A percentile compares a stretch with the other conserved stretches of the same genome.
Evolutionary conservation across 495 filamentous ascomycete genomes (phyloP).

Genomic region (Penicillium odoratum): DNA sequence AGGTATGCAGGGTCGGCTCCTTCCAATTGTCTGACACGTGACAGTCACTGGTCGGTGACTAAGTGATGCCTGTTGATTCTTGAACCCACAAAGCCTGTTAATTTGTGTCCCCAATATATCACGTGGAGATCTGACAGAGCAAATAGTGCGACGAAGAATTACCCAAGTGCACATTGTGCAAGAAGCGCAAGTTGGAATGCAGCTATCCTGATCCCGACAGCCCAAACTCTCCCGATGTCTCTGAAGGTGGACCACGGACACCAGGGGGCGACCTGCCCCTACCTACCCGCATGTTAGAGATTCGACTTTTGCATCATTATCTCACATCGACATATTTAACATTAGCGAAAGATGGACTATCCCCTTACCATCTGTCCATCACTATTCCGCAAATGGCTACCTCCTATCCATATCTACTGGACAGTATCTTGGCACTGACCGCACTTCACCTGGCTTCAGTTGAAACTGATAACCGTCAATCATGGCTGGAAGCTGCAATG

Average conservation of each 20-base stretch:
- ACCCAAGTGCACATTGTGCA: slow-evolving; percentile 39
- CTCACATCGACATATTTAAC: slow-evolving; percentile 37
- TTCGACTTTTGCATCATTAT: slow-evolving; percentile 42
- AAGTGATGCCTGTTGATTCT: background rate
- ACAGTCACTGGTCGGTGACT: background rate
- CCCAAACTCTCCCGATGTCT: slow-evolving; percentile 23
- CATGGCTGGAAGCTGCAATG: slow-evolving; percentile 35
- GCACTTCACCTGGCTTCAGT: slow-evolving; percentile 47
- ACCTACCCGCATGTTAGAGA: slow-evolving; percentile 37
- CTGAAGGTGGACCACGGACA: slow-evolving; percentile 17
- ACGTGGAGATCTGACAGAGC: slow-evolving; percentile 5
- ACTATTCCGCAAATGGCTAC: slow-evolving; percentile 46
- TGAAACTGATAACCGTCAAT: slow-evolving; percentile 28
- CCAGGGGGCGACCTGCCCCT: slow-evolving; percentile 13
- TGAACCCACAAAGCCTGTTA: background rate
- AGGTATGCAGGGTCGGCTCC: slow-evolving; percentile 20
- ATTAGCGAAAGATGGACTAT: slow-evolving; percentile 29
- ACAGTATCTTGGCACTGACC: slow-evolving; percentile 48
- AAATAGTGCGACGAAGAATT: slow-evolving; percentile 39
- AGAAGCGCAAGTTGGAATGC: slow-evolving; percentile 38
- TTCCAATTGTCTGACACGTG: background rate
- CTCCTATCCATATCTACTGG: slow-evolving; percentile 44
- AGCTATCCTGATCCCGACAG: slow-evolving; percentile 40
- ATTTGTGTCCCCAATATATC: background rate
- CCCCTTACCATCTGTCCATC: slow-evolving; percentile 40